A percentile compares a stretch with the other conserved stretches of the same genome.
Evolutionary conservation across 2,329 filamentous ascomycete genomes (phyloP).

Genomic region (Beauveria pseudobassiana): DNA sequence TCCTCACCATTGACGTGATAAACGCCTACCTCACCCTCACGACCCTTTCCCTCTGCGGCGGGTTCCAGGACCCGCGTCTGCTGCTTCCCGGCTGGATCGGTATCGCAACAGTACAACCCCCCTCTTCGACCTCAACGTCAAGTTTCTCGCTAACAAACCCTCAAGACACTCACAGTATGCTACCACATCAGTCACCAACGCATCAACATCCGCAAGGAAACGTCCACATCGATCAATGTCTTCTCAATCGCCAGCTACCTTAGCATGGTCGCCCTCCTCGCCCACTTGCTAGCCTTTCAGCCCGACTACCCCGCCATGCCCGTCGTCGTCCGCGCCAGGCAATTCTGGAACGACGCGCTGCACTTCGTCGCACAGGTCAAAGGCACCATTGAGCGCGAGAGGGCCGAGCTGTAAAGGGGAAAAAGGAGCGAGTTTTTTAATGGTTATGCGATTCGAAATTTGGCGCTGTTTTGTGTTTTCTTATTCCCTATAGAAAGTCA

Average conservation of each 20-base stretch:
- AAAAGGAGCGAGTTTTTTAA: background rate
- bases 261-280: slow-evolving; percentile 62
- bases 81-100: slow-evolving; percentile 71
- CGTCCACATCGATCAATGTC: slow-evolving; percentile 66
- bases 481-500: background rate
- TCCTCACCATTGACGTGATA: slow-evolving; percentile 65
- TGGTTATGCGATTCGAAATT: background rate
- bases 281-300: slow-evolving; percentile 57
- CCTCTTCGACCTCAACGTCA: background rate
- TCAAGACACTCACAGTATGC: slow-evolving; percentile 63
- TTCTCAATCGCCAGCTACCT: slow-evolving; percentile 71
- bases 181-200: slow-evolving; percentile 74
- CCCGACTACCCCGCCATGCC: slow-evolving; percentile 55
- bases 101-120: slow-evolving; percentile 57
- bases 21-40: slow-evolving; percentile 70
- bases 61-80: slow-evolving; percentile 61
- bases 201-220: slow-evolving; percentile 73
- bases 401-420: slow-evolving; percentile 21
- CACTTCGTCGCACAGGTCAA: slow-evolving; percentile 22
- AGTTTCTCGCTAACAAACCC: background rate
- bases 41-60: slow-evolving; percentile 62
- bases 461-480: background rate
- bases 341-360: slow-evolving; percentile 28
- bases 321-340: slow-evolving; percentile 35
- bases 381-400: slow-evolving; percentile 26